These are phyloP conservation scores for Schwanniomyces polymorphus DNA, from an alignment of 805 yeast genomes.

Conservation along the genomic window DNA sequence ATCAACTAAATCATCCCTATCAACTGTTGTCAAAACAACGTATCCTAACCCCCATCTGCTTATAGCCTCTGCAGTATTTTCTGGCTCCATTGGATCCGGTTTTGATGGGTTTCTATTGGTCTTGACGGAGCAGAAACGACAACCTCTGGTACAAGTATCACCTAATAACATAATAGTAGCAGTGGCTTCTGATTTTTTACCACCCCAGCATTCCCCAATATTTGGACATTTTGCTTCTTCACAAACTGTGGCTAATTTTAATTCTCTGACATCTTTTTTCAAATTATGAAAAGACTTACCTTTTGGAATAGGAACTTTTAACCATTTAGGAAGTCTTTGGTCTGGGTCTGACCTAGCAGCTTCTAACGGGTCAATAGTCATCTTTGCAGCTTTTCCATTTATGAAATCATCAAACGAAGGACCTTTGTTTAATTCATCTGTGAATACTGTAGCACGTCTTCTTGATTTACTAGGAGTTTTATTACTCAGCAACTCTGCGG, in stretches of 20 bases:
- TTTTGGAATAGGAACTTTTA: constrained; percentile 95
- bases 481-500: constrained; percentile 11
- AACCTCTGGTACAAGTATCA: constrained; percentile 99
- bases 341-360: constrained; percentile 67
- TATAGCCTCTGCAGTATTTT: constrained; percentile 95
- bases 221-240: constrained; percentile 99
- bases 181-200: constrained; percentile 88
- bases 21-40: constrained; percentile 96
- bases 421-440: constrained; percentile 74
- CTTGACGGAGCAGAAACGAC: constrained; percentile 96
- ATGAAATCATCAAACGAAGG: constrained; percentile 94
- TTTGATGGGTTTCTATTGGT: constrained; percentile 85
- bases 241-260: constrained; percentile 92
- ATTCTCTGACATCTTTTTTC: constrained; percentile 83
- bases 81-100: constrained; percentile 96
- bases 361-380: constrained; percentile 73
- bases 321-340: constrained; percentile 86
- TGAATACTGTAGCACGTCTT: constrained; percentile 58
- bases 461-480: constrained; percentile 27
- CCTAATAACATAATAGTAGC: constrained; percentile 98
- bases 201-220: constrained; percentile 99
- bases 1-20: constrained; percentile 89
- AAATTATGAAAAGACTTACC: constrained; percentile 81
- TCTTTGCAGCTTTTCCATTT: constrained; percentile 72
- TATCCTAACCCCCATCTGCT: constrained; percentile 98